Evolutionary conservation across 1,284 basidiomycete species (phyloP), one percentile per base, ranked within the genome.

Genomic region (Puccinia brachypodii): DNA sequence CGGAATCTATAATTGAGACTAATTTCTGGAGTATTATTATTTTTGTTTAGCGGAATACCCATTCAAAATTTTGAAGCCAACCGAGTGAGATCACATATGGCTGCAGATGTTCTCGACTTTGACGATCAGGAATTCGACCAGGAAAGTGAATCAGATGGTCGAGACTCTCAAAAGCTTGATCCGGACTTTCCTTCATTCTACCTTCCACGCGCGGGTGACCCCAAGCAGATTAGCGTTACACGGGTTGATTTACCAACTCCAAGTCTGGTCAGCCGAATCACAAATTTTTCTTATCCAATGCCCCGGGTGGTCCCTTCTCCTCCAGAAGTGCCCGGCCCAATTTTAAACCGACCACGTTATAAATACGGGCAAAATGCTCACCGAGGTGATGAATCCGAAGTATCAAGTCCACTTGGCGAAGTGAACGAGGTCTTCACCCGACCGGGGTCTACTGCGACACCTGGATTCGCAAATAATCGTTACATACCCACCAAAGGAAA

Each of bases 401-500:
- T n/a, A 36, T 16, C 60, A 13, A 62, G 60, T 62, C 60, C 60
- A 36, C 31, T 16, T 25, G 14, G 9, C 31, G 7, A 40, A 69
- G 22, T 9, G 8, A 50, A 36, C 58, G 50, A 74, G 25, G 11
- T 7, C 40, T 2, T 22, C 44, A 64, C 58, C 40, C 58, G 42
- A 64, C 74, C 60, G n/a, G 58, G 40, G 42, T 64, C 74, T 28
- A 76, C 74, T 47, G 74, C 74, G 25, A 66, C 74, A 40, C 72
- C 72, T 13, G 53, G 72, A 1, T 74, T 74, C 25, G 36, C 74
- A 40, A 76, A 76, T 44, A 76, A 76, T 58, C 74, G 74, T 11
- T 76, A 76, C 33, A 76, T 76, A 31, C 74, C 74, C 4, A 76
- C n/a, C 60, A 76, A 76, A 47, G 60, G 38, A 16, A 76, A 36